A percentile compares a stretch with the other conserved stretches of the same genome.
Conservation (phyloP, 1,139 yeast species). For the Pichia sp. region DNA sequence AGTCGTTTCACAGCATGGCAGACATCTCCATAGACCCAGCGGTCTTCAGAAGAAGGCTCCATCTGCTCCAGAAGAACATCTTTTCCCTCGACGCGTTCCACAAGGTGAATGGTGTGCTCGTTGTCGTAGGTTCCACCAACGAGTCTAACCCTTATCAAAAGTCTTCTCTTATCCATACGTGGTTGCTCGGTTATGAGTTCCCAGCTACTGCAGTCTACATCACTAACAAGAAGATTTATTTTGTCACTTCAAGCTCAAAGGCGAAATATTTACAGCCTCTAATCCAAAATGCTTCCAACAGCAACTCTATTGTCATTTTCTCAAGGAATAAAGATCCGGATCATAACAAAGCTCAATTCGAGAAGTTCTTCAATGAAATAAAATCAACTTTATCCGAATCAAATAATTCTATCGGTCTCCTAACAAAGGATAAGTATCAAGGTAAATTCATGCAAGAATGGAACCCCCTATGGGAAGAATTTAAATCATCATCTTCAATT, state of each 20-base stretch:
- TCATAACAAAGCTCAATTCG: conserved; percentile 62
- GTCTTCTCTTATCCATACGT: conserved; percentile 80
- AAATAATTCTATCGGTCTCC: conserved; percentile 49
- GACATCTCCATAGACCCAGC: conserved; percentile 28
- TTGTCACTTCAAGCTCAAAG: conserved; percentile 82
- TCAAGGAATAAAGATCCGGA: conserved; percentile 76
- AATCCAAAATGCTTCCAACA: conserved; percentile 26
- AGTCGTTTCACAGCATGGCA: conserved; percentile 22
- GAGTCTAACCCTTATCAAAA: conserved; percentile 88
- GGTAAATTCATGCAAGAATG: conserved; percentile 83
- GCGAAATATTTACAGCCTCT: conserved; percentile 68
- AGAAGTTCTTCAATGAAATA: conserved; percentile 47
- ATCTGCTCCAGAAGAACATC: conserved; percentile 34
- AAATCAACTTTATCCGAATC: conserved; percentile 32
- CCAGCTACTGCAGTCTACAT: conserved; percentile 78
- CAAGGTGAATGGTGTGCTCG: conserved; percentile 49
- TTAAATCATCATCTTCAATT: conserved; percentile 34
- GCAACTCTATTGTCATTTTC: conserved; percentile 52
- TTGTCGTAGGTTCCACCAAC: conserved; percentile 75
- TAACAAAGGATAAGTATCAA: conserved; percentile 62
- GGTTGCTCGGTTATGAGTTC: conserved; percentile 93
- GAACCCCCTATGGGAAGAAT: conserved; percentile 47
- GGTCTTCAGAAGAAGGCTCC: conserved; percentile 35
- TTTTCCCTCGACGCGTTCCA: conserved; percentile 36
- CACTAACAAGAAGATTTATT: conserved; percentile 50